Base-by-base conservation (phyloP, 2,329 filamentous ascomycete species). In the Paecilomyces formosus region DNA sequence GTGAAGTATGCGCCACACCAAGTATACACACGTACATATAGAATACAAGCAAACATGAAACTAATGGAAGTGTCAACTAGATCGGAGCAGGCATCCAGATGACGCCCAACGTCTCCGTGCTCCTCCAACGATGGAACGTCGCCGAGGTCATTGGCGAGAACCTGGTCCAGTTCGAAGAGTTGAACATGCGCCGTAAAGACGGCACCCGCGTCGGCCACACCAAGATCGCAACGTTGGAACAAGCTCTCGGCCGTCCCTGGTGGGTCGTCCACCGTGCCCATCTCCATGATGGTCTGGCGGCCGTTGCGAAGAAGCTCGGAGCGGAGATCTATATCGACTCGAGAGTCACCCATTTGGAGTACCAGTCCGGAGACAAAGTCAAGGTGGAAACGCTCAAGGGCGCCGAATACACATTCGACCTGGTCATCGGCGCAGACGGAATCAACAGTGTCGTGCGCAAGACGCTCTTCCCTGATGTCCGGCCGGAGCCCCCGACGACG, bases 251-350 rank as follows among this genome's bases (percentile, higher is more conserved):
- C 21, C 68, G 68, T 33, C 75, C 74, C 8, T 80, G 78, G 70
- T 79, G 76, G 74, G 68, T 81, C 15, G 79, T 81, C 11, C 78
- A 81, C 54, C 68, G 78, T 18, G 77, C 78, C 12, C 76, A 81
- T 64, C 69, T 81, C 4, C 79, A 81, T 58, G 68, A 72, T 18
- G 76, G 76, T 13, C 66, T 81, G 2, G 72, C 73, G 12, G 66
- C 75, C 22, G 68, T 77, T 13, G 77, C 78, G 1, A 62, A 69
- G 22, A 63, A 69, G 13, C 64, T 71, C 13, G 78, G 78, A 0
- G 75, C 73, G 0, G 62, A 66, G 3, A 65, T 80, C 30, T 58
- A 73, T 26, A 73, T 78, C 11, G 62, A 68, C 21, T 72, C 72
- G 18, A 68, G 72, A 35, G 76, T 80, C 4, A 59, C 60, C 2